Percentiles rank a stretch among this genome's conserved stretches.
These are phyloP conservation scores for Skeletonema marinoi DNA, from an alignment of 108 stramenopile species.

Conservation along the genomic window DNA sequence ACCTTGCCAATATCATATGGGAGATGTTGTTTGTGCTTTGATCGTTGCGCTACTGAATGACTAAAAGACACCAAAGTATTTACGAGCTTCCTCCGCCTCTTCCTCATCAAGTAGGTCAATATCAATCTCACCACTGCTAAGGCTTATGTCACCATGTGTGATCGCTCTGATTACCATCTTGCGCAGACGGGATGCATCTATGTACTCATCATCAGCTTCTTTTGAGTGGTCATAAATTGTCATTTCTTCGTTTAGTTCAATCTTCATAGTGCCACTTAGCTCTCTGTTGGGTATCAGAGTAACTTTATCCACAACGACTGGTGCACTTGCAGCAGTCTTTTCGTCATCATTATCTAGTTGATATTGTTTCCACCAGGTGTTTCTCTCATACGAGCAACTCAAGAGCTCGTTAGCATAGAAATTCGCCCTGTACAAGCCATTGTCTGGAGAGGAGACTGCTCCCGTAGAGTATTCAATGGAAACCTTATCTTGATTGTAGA, in stretches of 20 bases:
- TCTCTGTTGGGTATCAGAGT: slow-evolving; percentile 32
- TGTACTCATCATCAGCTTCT: background rate
- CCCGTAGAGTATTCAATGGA: slow-evolving; percentile 45
- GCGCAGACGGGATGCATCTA: slow-evolving; percentile 10
- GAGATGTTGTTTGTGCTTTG: too few species aligned
- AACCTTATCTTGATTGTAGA: slow-evolving; percentile 19
- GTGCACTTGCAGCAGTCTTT: slow-evolving; percentile 9
- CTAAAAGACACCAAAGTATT: slow-evolving; percentile 66
- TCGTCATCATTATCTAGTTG: slow-evolving; percentile 14
- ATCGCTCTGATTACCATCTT: background rate
- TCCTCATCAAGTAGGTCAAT: slow-evolving; percentile 63
- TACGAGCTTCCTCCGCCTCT: slow-evolving; percentile 58
- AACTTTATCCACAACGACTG: slow-evolving; percentile 27
- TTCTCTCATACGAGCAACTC: slow-evolving; percentile 41
- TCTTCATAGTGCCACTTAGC: slow-evolving; percentile 18
- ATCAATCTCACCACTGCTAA: background rate
- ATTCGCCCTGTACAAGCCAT: slow-evolving; percentile 20
- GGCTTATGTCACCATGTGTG: background rate
- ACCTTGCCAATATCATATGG: too few species aligned
- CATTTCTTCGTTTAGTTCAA: slow-evolving; percentile 22
- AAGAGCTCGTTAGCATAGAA: slow-evolving; percentile 57
- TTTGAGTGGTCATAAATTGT: slow-evolving; percentile 5
- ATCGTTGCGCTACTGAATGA: background rate
- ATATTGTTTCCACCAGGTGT: slow-evolving; percentile 38
- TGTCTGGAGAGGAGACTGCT: slow-evolving; percentile 16